phyloP scores from a whole-genome alignment of 306 rosid species.

The Fagus crenata region DNA sequence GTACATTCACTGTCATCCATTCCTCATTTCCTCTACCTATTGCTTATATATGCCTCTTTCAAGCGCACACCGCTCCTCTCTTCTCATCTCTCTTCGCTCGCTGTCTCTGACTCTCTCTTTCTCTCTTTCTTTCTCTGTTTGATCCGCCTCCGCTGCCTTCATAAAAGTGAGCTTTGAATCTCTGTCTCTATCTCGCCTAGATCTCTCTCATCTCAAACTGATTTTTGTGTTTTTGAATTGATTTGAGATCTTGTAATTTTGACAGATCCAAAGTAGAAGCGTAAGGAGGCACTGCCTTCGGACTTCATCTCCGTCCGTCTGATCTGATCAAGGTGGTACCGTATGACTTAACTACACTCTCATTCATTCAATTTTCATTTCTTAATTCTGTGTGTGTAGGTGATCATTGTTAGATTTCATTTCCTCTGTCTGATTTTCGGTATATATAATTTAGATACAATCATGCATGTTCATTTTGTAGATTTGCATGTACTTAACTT shows the following conservation, averaged over 20 bases:
- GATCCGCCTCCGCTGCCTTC: slow-evolving; percentile 40
- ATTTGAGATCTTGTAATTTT: slow-evolving; percentile 3
- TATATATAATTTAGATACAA: too few relatives aligned
- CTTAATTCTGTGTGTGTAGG: neutral
- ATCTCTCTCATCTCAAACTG: slow-evolving; percentile 10
- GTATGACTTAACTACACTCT: slow-evolving; percentile 8
- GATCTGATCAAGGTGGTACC: slow-evolving; percentile 5
- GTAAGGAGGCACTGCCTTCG: neutral
- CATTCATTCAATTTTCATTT: neutral
- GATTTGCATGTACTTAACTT: neutral
- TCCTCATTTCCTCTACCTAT: too few relatives aligned
- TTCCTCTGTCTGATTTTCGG: too few relatives aligned
- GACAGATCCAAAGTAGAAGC: slow-evolving; percentile 34
- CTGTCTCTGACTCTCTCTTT: neutral
- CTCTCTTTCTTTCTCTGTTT: neutral
- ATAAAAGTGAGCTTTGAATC: neutral
- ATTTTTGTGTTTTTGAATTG: slow-evolving; percentile 17
- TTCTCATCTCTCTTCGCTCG: neutral
- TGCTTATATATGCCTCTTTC: slow-evolving; percentile 6
- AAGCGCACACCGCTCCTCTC: neutral
- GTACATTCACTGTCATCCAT: neutral
- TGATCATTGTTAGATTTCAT: neutral
- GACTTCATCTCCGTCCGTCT: slow-evolving; percentile 6
- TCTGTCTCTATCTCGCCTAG: neutral
- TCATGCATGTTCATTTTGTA: too few relatives aligned